Base-by-base conservation (phyloP, 768 basidiomycete species). In the Terana coerulea region DNA sequence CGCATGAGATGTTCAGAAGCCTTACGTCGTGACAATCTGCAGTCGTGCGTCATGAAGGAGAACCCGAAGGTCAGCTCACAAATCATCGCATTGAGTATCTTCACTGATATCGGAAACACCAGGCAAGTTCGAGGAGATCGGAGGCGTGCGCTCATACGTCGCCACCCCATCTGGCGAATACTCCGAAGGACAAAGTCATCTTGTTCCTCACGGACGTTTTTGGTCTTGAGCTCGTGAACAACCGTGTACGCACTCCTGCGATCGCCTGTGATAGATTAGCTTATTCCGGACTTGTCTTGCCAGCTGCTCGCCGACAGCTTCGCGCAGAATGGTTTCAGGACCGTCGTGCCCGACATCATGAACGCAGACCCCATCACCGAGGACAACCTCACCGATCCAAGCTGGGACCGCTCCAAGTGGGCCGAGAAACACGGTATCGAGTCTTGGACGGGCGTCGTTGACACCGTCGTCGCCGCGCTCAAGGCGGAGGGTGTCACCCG, bases 121-220 rank as follows among this genome's bases (percentile, higher is more conserved):
- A 72, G 74, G 73, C 54, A 66, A 64, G 52, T 57, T 66, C 43
- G 64, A 70, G 55, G 53, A 60, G 40, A 69, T 76, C 41, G 68
- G 62, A 6, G 75, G 73, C 7, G 58, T 73, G 31, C 59, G 67
- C 26, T 69, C 66, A 53, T 78, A 78, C 48, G 68, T 75, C 37
- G 66, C 68, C 14, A 72, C 72, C 0, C 75, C 76, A 15, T 57
- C 60, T 5, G 56, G 49, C 35, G 64, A 69, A 15, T 68, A 71
- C 41, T n/a, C 53, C 65, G 29, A 68, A 68, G 55, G 64, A 67
- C 35, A 68, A 69, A 47, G 70, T 65, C 25, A 49, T 72, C 40
- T 55, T 72, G 15, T 73, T 72, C 61, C 60, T 76, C 29, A 60
- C 69, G 42, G 75, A 74, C 49, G 59, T 60, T 34, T 71, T 66